Evolutionary conservation across 2,329 filamentous ascomycete species (phyloP), one percentile per base, ranked within the genome.

Genomic region (Fusarium neocosmosporiellum): DNA sequence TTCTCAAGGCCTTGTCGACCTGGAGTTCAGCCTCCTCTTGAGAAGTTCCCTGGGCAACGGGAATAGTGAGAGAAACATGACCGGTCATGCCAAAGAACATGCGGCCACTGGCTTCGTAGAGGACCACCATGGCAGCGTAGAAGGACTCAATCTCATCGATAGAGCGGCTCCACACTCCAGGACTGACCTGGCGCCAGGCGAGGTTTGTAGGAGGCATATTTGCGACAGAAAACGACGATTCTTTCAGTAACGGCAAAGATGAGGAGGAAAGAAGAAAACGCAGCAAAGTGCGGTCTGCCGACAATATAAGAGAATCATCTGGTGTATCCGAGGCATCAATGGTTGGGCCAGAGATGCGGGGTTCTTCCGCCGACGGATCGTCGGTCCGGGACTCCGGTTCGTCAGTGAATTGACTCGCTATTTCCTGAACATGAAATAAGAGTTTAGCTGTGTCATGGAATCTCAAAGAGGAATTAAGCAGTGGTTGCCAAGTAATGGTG

Each of bases 31-130:
- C 67, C 0, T 76, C 53, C 2, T 22, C 14, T 3, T 59, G 7
- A 1, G 66, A n/a, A 0, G 69, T 7, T 0, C 48, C n/a, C 1
- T 61, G n/a, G n/a, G n/a, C n/a, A n/a, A n/a, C 13, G 3, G 68
- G 43, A 0, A 63, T n/a, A 0, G 64, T 24, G 4, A 80, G 48
- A 1, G 82, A 82, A 2, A 84, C 50, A 20, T 81, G 80, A 0
- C 81, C 83, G 0, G 84, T 84, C 6, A 86, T 84, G 3, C 80
- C 81, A 58, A 85, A 86, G 67, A 80, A 83, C 60, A 78, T 81
- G 1, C 83, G 81, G 0, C 82, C 82, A 33, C 77, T 84, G 1
- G 77, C 82, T 27, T 81, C 75, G 41, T 81, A 84, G 0, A 75
- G 69, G 13, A 78, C 80, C 0, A 78, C 78, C 11, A 85, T 67